These are phyloP conservation scores for Hypoxylon sp. DNA, from an alignment of 2,329 filamentous ascomycete species.

Conservation along the genomic window DNA sequence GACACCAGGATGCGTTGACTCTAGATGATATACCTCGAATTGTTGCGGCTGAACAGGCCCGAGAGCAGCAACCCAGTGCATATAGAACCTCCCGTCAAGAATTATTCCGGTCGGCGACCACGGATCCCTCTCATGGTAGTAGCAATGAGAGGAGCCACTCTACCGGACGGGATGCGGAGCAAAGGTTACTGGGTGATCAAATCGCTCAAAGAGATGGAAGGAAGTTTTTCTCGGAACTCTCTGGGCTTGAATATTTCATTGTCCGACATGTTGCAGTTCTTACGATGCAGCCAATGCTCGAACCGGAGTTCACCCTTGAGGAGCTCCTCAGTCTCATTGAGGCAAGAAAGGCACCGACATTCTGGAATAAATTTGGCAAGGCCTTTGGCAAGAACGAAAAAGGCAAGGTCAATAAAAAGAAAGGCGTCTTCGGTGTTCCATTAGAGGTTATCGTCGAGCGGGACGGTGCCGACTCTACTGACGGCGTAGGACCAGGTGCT, in stretches of 20 bases:
- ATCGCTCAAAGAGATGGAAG: constrained; percentile 72
- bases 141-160: constrained; percentile 77
- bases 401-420: constrained; percentile 84
- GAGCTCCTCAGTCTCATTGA: constrained; percentile 94
- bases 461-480: constrained; percentile 96
- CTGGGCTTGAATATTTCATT: constrained; percentile 96
- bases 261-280: constrained; percentile 94
- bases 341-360: constrained; percentile 87
- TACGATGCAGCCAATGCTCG: constrained; percentile 92
- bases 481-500: constrained; percentile 92
- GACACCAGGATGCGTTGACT: constrained; percentile 90
- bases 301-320: constrained; percentile 92
- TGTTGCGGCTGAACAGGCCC: constrained; percentile 93
- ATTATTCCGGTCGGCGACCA: constrained; percentile 69
- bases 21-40: constrained; percentile 97
- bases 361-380: constrained; percentile 98
- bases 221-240: constrained; percentile 96
- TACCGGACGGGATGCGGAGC: constrained; percentile 65
- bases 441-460: constrained; percentile 91
- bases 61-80: constrained; percentile 87
- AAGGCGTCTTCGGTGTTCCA: constrained; percentile 92
- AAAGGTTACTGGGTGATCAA: constrained; percentile 65
- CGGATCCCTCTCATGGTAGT: constrained; percentile 74
- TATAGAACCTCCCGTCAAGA: constrained; percentile 82
- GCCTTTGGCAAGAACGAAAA: constrained; percentile 88